These are phyloP conservation scores for Calocybe cyanea DNA, from an alignment of 768 basidiomycete species.

Conservation along the genomic window DNA sequence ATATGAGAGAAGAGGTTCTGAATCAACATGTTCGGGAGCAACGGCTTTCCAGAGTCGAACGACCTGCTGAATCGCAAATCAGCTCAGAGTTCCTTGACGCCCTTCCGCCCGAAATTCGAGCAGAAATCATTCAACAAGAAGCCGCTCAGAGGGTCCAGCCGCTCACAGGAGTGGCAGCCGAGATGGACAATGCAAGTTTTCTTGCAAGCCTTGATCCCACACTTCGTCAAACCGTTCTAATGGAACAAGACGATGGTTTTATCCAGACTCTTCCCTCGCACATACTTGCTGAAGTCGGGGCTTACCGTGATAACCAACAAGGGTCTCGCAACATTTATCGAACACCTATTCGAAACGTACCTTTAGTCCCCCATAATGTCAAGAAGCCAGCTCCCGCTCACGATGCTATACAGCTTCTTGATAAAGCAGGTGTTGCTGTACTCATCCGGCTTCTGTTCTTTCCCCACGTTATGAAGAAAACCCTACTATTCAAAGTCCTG, in stretches of 20 bases:
- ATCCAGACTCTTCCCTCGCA: slow-evolving; percentile 78
- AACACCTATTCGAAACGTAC: slow-evolving; percentile 26
- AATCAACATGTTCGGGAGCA: slow-evolving; percentile 96
- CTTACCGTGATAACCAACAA: slow-evolving; percentile 56
- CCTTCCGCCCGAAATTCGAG: slow-evolving; percentile 91
- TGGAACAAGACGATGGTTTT: slow-evolving; percentile 86
- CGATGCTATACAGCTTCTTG: slow-evolving; percentile 91
- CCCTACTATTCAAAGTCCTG: slow-evolving; percentile 81
- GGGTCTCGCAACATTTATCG: slow-evolving; percentile 29
- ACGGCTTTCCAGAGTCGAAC: slow-evolving; percentile 70
- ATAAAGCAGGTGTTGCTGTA: slow-evolving; percentile 83
- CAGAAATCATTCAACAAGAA: slow-evolving; percentile 96
- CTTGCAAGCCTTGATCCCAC: slow-evolving; percentile 89
- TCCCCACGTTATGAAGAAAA: slow-evolving; percentile 88
- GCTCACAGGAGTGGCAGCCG: slow-evolving; percentile 55
- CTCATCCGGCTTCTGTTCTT: slow-evolving; percentile 94
- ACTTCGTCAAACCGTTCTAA: slow-evolving; percentile 84
- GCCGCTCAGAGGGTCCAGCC: slow-evolving; percentile 73
- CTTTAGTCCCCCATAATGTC: slow-evolving; percentile 23
- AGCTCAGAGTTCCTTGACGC: slow-evolving; percentile 95
- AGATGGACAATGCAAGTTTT: slow-evolving; percentile 87
- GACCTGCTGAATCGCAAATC: slow-evolving; percentile 81
- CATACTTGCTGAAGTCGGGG: slow-evolving; percentile 81
- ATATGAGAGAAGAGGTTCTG: slow-evolving; percentile 97
- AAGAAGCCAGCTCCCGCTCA: slow-evolving; percentile 59